phyloP scores from a whole-genome alignment of 2,329 filamentous ascomycete species.

The Penicillium concentricum region DNA sequence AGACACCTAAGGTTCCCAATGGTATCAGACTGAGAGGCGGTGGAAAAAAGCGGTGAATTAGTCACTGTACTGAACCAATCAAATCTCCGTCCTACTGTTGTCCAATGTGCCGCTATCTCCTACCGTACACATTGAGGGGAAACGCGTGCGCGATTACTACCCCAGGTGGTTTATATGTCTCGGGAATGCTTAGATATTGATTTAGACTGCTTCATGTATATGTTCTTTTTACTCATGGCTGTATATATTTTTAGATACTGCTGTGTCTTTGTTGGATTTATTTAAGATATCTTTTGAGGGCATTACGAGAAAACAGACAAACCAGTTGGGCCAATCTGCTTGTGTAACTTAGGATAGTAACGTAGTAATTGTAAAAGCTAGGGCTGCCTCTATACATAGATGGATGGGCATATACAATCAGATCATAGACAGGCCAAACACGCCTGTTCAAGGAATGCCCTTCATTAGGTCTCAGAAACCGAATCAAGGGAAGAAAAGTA shows the following conservation, averaged over 20 bases:
- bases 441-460: background rate
- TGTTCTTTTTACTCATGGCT: background rate
- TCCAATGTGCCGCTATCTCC: background rate
- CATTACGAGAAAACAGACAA: background rate
- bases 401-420: background rate
- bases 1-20: no score
- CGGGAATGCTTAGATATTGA: no score
- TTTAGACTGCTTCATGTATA: background rate
- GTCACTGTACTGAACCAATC: background rate
- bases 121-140: constrained; percentile 9
- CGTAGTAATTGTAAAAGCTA: background rate
- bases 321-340: background rate
- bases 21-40: background rate
- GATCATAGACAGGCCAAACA: background rate
- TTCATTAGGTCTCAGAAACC: background rate
- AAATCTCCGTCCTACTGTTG: background rate
- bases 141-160: constrained; percentile 22
- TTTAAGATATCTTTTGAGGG: background rate
- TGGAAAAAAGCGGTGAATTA: background rate
- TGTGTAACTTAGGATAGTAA: constrained; percentile 6
- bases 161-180: background rate
- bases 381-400: background rate
- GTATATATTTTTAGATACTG: background rate
- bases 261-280: background rate
- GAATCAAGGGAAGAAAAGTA: background rate